Conservation (phyloP, 2,329 filamentous ascomycete species). For the Monilinia laxa region DNA sequence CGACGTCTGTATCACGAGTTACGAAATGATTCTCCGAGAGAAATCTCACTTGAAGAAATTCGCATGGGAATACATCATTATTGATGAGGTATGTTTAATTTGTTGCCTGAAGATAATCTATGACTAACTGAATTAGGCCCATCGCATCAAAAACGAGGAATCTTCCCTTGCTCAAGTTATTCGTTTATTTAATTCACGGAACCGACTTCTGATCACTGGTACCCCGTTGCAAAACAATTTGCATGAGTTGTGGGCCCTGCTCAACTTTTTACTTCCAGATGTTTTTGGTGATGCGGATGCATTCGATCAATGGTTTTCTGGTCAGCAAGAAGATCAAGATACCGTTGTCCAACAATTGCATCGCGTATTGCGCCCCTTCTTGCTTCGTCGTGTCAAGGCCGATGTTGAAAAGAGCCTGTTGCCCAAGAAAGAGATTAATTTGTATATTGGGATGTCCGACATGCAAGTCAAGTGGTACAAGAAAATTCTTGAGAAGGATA, state of each 20-base stretch:
- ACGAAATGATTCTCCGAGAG: slow-evolving; percentile 97
- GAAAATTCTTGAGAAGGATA: slow-evolving; percentile 98
- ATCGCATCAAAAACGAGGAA: slow-evolving; percentile 99
- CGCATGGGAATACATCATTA: slow-evolving; percentile 99
- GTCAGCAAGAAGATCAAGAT: slow-evolving; percentile 86
- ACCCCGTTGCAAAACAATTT: slow-evolving; percentile 97
- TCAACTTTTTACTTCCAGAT: slow-evolving; percentile 97
- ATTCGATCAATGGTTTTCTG: slow-evolving; percentile 97
- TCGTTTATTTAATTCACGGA: slow-evolving; percentile 91
- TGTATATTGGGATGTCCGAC: slow-evolving; percentile 97
- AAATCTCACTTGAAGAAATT: slow-evolving; percentile 96
- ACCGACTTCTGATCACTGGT: slow-evolving; percentile 91
- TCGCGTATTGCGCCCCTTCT: slow-evolving; percentile 85
- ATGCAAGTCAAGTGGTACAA: slow-evolving; percentile 99
- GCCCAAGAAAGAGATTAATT: slow-evolving; percentile 95
- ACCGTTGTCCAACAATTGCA: slow-evolving; percentile 95
- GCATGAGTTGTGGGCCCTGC: slow-evolving; percentile 93
- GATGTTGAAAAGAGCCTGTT: slow-evolving; percentile 97
- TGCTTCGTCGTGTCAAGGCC: slow-evolving; percentile 92
- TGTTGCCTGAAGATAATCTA: background rate
- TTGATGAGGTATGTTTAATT: slow-evolving; percentile 66
- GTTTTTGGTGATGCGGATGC: slow-evolving; percentile 96
- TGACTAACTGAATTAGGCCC: slow-evolving; percentile 50
- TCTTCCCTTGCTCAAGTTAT: slow-evolving; percentile 96
- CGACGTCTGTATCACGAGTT: slow-evolving; percentile 96